These are phyloP conservation scores for Hypoxylon sp. DNA, from an alignment of 2,329 filamentous ascomycete genomes.

Conservation along the genomic window DNA sequence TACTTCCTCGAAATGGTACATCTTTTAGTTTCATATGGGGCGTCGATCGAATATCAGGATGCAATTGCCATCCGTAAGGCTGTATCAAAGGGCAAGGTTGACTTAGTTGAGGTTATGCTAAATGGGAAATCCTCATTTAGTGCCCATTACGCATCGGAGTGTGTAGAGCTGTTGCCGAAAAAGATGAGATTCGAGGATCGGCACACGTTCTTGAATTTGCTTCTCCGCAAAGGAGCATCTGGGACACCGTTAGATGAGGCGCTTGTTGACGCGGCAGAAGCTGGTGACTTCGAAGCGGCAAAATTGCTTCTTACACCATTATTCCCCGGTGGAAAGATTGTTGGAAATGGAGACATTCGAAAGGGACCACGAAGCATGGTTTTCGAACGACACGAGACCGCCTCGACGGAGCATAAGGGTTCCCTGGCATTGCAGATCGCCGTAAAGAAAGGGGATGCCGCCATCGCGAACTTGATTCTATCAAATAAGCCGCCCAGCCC, in stretches of 20 bases:
- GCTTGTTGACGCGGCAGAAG: conserved; percentile 59
- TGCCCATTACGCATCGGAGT: conserved; percentile 58
- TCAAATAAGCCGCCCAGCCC: conserved; percentile 55
- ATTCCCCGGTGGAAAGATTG: conserved; percentile 51
- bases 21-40: conserved; percentile 62
- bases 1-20: conserved; percentile 64
- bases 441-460: conserved; percentile 54
- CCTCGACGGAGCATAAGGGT: conserved; percentile 61
- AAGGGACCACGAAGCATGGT: conserved; percentile 46
- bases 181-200: conserved; percentile 57
- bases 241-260: conserved; percentile 58
- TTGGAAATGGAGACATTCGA: conserved; percentile 41
- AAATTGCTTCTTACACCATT: conserved; percentile 60
- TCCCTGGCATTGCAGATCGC: conserved; percentile 61
- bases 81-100: conserved; percentile 56
- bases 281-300: conserved; percentile 57
- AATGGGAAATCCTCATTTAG: conserved; percentile 54
- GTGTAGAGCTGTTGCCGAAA: conserved; percentile 59
- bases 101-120: conserved; percentile 58
- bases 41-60: conserved; percentile 63
- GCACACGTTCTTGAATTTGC: conserved; percentile 53
- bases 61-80: conserved; percentile 59
- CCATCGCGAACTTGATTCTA: conserved; percentile 58
- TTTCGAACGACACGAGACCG: conserved; percentile 56
- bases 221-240: conserved; percentile 61